Evolutionary conservation across 768 basidiomycete species (phyloP), one percentile per base, ranked within the genome.

Genomic region (Pisolithus marmoratus): DNA sequence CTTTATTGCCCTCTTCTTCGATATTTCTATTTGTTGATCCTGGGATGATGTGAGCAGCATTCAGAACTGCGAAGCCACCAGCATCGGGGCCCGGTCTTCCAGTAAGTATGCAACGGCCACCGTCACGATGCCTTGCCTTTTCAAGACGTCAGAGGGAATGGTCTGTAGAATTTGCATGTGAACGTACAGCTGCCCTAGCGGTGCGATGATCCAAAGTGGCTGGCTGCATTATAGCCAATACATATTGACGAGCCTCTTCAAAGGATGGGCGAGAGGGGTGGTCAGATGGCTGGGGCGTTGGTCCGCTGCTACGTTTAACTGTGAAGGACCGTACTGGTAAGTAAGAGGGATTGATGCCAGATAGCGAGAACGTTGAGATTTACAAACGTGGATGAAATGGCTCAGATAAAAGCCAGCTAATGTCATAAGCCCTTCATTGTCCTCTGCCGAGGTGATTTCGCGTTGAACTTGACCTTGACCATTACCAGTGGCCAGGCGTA

Each of bases 231-330:
- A 60, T 8, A 31, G 52, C 8, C 26, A n/a, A 29, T 48, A 4
- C 11, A 34, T 34, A 34, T 34, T 34, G 11, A 9, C 49, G 45
- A 29, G 22, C 48, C 19, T 52, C 48, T 34, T 65, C 52, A 41
- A 61, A 61, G 5, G 55, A 63, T 14, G 60, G 46, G n/a, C 60
- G 41, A 37, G 54, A 56, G 23, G 62, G 45, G 51, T 58, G 55
- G 14, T 48, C 38, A 19, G 57, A 56, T 9, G 56, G 51, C 12
- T 52, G 23, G 15, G 64, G 62, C 4, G 58, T 63, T 20, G 42
- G 43, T 23, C 55, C 61, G 38, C 57, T 59, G 14, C 20, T 41
- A 22, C 23, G 22, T 24, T 34, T 40, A 17, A 53, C 46, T 52
- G 38, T 19, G 34, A 40, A 49, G 2, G 11, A 29, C 7, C 27